Percentiles rank a stretch among this genome's conserved stretches.
Evolutionary conservation across 768 basidiomycete genomes (phyloP).

Genomic region (Pholiota molesta): DNA sequence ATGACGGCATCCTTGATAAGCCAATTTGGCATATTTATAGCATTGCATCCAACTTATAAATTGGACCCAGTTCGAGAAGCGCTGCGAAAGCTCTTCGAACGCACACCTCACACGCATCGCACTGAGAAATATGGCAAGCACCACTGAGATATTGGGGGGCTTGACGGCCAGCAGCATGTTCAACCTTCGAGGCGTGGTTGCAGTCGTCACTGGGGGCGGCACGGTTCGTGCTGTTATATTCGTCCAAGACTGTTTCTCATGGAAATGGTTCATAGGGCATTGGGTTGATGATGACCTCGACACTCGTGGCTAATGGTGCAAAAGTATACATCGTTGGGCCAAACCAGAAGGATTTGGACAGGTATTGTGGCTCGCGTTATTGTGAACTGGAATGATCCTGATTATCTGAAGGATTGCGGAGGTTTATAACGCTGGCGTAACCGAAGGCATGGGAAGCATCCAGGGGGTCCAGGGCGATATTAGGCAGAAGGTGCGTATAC

Average conservation of each 20-base stretch:
- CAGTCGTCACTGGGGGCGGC: conserved; percentile 11
- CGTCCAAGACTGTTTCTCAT: background rate
- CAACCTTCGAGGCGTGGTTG: conserved; percentile 5
- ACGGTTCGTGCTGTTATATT: conserved; percentile 4
- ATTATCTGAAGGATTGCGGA: conserved; percentile 2
- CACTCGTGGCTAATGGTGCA: conserved; percentile 8
- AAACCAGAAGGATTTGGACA: conserved; percentile 6
- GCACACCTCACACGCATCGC: background rate
- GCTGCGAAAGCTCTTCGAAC: background rate
- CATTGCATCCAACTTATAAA: background rate
- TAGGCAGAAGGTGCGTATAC: conserved; percentile 1
- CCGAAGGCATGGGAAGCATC: conserved; percentile 6
- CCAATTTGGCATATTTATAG: background rate
- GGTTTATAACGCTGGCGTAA: conserved; percentile 4
- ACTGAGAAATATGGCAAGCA: background rate
- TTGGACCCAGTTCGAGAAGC: background rate
- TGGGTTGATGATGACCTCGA: conserved; percentile 10
- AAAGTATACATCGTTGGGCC: conserved; percentile 13
- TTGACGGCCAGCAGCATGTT: conserved; percentile 8
- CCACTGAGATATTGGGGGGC: conserved; percentile 2
- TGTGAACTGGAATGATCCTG: background rate
- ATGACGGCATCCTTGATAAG: conserved; percentile 1
- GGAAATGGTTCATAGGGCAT: conserved; percentile 2
- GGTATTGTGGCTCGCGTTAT: background rate
- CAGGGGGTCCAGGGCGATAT: conserved; percentile 8